A percentile compares a stretch with the other conserved stretches of the same genome.
These are phyloP conservation scores for Fraxinus angustifolia DNA, from an alignment of 305 asterid species.

Conservation along the genomic window DNA sequence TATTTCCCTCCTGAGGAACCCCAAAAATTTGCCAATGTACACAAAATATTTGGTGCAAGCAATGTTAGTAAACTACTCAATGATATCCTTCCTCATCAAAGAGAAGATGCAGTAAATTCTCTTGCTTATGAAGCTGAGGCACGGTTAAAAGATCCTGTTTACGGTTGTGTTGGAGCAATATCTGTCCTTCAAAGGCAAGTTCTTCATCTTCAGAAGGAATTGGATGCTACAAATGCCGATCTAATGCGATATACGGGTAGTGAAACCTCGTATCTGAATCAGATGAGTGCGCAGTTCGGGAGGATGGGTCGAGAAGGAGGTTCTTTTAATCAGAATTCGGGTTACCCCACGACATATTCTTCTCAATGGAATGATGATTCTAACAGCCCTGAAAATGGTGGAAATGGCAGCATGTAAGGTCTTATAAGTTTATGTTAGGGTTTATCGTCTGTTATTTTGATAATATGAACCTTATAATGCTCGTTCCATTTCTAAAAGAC, in stretches of 20 bases:
- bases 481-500: not conserved
- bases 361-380: slow-evolving; percentile 24
- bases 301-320: slow-evolving; percentile 30
- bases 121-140: slow-evolving; percentile 72
- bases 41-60: slow-evolving; percentile 73
- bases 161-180: slow-evolving; percentile 75
- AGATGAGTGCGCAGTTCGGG: slow-evolving; percentile 15
- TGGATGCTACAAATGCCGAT: slow-evolving; percentile 57
- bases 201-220: slow-evolving; percentile 52
- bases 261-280: slow-evolving; percentile 15
- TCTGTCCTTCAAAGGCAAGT: slow-evolving; percentile 65
- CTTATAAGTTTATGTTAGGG: not conserved
- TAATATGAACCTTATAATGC: not conserved
- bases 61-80: slow-evolving; percentile 61
- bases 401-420: slow-evolving; percentile 19
- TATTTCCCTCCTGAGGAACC: slow-evolving; percentile 72
- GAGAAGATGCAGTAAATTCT: slow-evolving; percentile 69
- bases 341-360: slow-evolving; percentile 17
- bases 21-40: slow-evolving; percentile 53
- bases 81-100: slow-evolving; percentile 55
- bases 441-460: not conserved
- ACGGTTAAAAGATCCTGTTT: slow-evolving; percentile 60
- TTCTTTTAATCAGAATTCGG: slow-evolving; percentile 32
- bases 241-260: slow-evolving; percentile 40
- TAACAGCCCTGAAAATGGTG: slow-evolving; percentile 19